These are phyloP conservation scores for Hypoxylon perforatum DNA, from an alignment of 495 filamentous ascomycete species.

Conservation along the genomic window DNA sequence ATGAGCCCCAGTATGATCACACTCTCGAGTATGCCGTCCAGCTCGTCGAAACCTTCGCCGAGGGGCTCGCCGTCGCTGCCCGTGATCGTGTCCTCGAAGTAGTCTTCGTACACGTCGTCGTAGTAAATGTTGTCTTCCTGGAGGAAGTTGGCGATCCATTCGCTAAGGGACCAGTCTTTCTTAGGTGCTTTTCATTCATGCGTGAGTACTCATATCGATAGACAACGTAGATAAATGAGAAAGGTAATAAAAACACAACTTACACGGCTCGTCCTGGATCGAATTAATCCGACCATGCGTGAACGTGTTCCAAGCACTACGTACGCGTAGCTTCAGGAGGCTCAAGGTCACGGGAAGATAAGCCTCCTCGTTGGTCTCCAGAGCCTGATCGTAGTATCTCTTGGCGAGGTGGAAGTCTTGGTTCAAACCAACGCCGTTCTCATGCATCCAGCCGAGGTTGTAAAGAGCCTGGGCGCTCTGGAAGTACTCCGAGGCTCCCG, in stretches of 20 bases:
- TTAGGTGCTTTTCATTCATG: conserved; percentile 60
- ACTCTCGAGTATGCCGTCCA: conserved; percentile 83
- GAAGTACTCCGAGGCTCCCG: conserved; percentile 87
- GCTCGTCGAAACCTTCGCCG: conserved; percentile 63
- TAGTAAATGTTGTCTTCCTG: conserved; percentile 77
- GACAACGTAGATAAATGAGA: background rate
- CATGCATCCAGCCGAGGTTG: conserved; percentile 99
- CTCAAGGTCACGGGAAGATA: conserved; percentile 94
- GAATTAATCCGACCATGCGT: conserved; percentile 89
- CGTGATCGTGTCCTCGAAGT: conserved; percentile 63
- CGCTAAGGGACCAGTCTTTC: conserved; percentile 78
- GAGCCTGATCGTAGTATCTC: conserved; percentile 90
- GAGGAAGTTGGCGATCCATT: conserved; percentile 87
- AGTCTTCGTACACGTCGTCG: conserved; percentile 67
- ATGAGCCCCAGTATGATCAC: conserved; percentile 83
- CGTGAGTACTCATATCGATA: conserved; percentile 21
- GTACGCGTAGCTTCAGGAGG: conserved; percentile 82
- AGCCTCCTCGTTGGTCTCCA: conserved; percentile 90
- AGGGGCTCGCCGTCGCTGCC: conserved; percentile 58
- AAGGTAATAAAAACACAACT: conserved; percentile 40
- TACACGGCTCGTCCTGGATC: conserved; percentile 89
- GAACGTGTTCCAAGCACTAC: conserved; percentile 93
- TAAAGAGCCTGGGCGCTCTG: conserved; percentile 95
- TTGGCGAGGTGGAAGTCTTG: conserved; percentile 99
- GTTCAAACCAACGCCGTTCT: conserved; percentile 91